A percentile compares a stretch with the other conserved stretches of the same genome.
phyloP scores from a whole-genome alignment of 352 stramenopile species.

The Elongisporangium prolatum region DNA sequence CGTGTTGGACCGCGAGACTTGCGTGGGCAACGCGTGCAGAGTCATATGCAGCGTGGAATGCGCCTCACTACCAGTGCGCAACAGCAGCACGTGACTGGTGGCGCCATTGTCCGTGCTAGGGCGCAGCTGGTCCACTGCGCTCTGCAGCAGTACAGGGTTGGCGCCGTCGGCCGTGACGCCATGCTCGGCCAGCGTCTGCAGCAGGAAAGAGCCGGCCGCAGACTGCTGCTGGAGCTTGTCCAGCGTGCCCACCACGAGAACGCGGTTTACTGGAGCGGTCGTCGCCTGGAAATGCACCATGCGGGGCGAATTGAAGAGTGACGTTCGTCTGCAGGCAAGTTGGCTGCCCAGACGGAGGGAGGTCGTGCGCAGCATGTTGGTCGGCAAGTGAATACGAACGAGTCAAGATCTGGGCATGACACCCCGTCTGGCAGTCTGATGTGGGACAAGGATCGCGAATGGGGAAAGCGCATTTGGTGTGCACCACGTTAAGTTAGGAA shows the following conservation, averaged over 20 bases:
- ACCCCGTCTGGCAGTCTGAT: background rate
- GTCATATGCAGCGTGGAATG: slow-evolving; percentile 27
- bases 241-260: slow-evolving; percentile 43
- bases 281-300: slow-evolving; percentile 36
- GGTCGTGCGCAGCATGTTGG: background rate
- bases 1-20: slow-evolving; percentile 67
- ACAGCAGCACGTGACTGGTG: slow-evolving; percentile 39
- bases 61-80: slow-evolving; percentile 16
- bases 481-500: background rate
- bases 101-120: slow-evolving; percentile 38
- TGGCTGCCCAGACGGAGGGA: background rate
- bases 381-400: background rate
- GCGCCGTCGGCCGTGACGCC: slow-evolving; percentile 14
- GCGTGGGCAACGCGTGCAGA: slow-evolving; percentile 53
- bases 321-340: background rate
- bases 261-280: slow-evolving; percentile 37
- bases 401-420: background rate
- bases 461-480: background rate
- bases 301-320: slow-evolving; percentile 4
- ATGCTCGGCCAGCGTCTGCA: slow-evolving; percentile 23
- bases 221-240: slow-evolving; percentile 37
- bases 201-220: slow-evolving; percentile 26
- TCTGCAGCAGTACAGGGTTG: slow-evolving; percentile 45
- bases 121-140: slow-evolving; percentile 35
- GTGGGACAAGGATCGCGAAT: background rate